Evolutionary conservation across 2,329 filamentous ascomycete genomes (phyloP), one percentile per base, ranked within the genome.

Genomic region (Aspergillus eucalypticola): DNA sequence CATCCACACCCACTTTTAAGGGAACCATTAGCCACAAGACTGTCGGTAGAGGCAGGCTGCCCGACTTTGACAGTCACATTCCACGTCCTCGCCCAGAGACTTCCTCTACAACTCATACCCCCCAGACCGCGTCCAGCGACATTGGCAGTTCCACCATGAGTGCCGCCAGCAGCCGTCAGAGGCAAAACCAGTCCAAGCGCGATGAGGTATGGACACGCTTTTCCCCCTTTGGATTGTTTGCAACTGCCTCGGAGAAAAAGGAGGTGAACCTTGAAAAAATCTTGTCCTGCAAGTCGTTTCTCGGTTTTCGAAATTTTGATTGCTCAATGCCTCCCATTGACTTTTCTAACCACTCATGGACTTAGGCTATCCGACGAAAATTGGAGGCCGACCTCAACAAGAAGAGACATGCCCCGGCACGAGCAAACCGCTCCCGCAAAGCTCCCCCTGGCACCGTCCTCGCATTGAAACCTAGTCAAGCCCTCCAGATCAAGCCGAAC

Each of bases 321-420:
- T 27, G 29, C 42, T 25, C 27, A 53, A 41, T 41, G 46, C 56
- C 15, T 56, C 15, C 51, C 41, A 8, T 21, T 13, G 50, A 48
- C 49, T 25, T 29, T 58, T 57, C 62, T 65, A 58, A 64, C 52
- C 10, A 27, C 50, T 50, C 21, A 19, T 32, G 44, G 23, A 44
- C 62, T 35, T 74, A 98, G 95, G 95, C 95, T 55, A 98, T 99
- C 75, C 92, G 95, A 72, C 88, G 88, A 73, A 98, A 97, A 83
- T 90, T 99, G 83, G 95, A 99, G 83, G 94, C 86, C 73, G 95
- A 99, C 76, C 89, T 99, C 81, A 96, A 87, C 85, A 98, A 98
- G 83, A 98, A 98, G 87, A 96, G 92, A 81, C 87, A 92, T 73
- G 85, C 88, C 63, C 87, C 88, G 66, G 84, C 86, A 69, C 89